phyloP scores from a whole-genome alignment of 371 early-diverging fungal species.

The Phascolomyces articulosus region DNA sequence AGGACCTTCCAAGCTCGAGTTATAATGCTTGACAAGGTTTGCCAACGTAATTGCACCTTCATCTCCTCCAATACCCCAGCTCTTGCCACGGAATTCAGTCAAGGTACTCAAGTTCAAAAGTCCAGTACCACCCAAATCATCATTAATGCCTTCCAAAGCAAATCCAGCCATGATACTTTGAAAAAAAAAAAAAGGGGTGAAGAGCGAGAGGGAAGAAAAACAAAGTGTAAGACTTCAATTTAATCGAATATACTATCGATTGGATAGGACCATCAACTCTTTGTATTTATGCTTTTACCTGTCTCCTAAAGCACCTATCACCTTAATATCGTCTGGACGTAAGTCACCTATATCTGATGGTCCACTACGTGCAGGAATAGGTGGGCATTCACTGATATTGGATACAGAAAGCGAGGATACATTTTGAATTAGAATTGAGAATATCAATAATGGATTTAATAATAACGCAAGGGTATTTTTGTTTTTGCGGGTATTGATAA shows the following conservation, averaged over 20 bases:
- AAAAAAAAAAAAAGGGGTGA: no score
- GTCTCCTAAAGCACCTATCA: conserved; percentile 30
- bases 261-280: no score
- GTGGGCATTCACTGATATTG: conserved; percentile 20
- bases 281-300: conserved; percentile 16
- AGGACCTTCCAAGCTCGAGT: conserved; percentile 30
- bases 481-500: no score
- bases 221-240: no score
- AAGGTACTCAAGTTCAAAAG: conserved; percentile 22
- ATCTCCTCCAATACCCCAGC: conserved; percentile 50
- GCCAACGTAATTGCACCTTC: conserved; percentile 37
- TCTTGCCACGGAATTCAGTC: conserved; percentile 49
- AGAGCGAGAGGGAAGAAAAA: no score
- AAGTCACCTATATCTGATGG: conserved; percentile 21
- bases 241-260: no score
- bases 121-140: conserved; percentile 14
- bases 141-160: conserved; percentile 28
- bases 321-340: conserved; percentile 31
- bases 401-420: not conserved
- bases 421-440: no score
- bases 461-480: no score
- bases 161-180: conserved; percentile 50
- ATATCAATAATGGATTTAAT: no score
- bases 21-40: conserved; percentile 41
- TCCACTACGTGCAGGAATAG: conserved; percentile 18